Evolutionary conservation across 805 yeast genomes (phyloP), one percentile per base, ranked within the genome.

Genomic region (Yueomyces sinensis): DNA sequence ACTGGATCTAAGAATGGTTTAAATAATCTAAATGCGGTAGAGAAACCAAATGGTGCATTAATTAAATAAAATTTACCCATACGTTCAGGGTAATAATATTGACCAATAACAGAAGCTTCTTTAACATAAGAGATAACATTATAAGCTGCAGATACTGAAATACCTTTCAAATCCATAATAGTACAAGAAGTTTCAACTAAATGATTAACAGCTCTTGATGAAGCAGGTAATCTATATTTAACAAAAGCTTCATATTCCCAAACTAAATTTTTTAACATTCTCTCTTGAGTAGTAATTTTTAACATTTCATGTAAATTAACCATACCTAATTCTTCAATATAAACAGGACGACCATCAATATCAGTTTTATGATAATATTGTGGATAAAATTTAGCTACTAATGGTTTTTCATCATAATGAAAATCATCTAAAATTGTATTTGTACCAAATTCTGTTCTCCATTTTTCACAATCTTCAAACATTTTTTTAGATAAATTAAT

Each of bases 321-420:
- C 35, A 77, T 65, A 36, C 98, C 97, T 44, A 91, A 70, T 57
- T 89, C 94, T 68, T 91, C 98, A 49, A 80, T 69, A 63, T 91
- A 91, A 32, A 86, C 79, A 5, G 98, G 98, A 55, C 98, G 80
- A 34, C 98, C 98, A 43, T 91, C 98, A 51, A 71, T 82, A 60
- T 91, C 98, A 24, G 89, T 83, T 66, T 91, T 87, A 65, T 91
- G 97, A 61, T 91, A 91, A 64, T 87, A 91, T 63, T 87, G 96
- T 25, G 98, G 98, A 59, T 91, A 91, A 60, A 67, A 79, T 53
- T 74, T 69, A 41, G 95, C 95, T 44, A 87, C 95, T 34, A 73
- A 59, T 19, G 91, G 81, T 64, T 91, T 91, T 65, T 91, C 98
- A n/a, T 73, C 76, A 63, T 89, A 91, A 41, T 82, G 76, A 70